Evolutionary conservation across 2,329 filamentous ascomycete species (phyloP).

Genomic region (Fusarium sterilihyphosum): DNA sequence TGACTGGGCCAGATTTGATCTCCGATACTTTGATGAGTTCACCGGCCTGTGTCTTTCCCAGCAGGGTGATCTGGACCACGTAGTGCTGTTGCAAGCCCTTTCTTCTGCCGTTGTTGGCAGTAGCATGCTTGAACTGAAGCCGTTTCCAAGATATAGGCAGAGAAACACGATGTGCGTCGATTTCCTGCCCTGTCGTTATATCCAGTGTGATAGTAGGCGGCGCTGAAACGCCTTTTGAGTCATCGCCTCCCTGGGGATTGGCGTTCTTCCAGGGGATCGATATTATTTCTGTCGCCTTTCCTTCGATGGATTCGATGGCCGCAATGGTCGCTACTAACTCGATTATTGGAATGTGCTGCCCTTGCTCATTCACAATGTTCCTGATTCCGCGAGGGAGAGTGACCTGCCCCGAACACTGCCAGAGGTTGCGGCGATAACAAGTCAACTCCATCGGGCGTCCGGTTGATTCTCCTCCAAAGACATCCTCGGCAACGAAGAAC

Average conservation of each 20-base stretch:
- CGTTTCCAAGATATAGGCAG: constrained; percentile 93
- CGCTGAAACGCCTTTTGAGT: constrained; percentile 58
- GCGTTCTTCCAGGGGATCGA: constrained; percentile 95
- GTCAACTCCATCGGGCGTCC: constrained; percentile 81
- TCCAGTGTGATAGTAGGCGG: constrained; percentile 67
- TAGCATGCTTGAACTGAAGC: constrained; percentile 94
- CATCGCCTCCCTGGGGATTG: constrained; percentile 63
- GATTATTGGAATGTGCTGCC: constrained; percentile 79
- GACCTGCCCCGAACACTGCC: constrained; percentile 91
- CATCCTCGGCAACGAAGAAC: constrained; percentile 88
- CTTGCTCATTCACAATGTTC: constrained; percentile 77
- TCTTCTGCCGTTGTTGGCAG: constrained; percentile 92
- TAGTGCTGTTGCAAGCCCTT: constrained; percentile 98
- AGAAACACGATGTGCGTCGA: constrained; percentile 81
- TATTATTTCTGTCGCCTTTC: constrained; percentile 92
- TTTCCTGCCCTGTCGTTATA: constrained; percentile 68
- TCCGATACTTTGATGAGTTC: constrained; percentile 82
- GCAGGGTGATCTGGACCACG: constrained; percentile 83
- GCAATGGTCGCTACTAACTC: constrained; percentile 85
- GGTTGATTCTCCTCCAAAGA: constrained; percentile 70
- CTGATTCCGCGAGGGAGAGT: constrained; percentile 78
- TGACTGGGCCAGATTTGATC: constrained; percentile 90
- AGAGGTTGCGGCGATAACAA: constrained; percentile 93
- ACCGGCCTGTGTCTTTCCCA: constrained; percentile 76
- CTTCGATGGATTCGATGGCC: constrained; percentile 91